Percentiles rank a stretch among this genome's conserved stretches.
Conservation (phyloP, 306 rosid genomes). For the Castanea sativa region DNA sequence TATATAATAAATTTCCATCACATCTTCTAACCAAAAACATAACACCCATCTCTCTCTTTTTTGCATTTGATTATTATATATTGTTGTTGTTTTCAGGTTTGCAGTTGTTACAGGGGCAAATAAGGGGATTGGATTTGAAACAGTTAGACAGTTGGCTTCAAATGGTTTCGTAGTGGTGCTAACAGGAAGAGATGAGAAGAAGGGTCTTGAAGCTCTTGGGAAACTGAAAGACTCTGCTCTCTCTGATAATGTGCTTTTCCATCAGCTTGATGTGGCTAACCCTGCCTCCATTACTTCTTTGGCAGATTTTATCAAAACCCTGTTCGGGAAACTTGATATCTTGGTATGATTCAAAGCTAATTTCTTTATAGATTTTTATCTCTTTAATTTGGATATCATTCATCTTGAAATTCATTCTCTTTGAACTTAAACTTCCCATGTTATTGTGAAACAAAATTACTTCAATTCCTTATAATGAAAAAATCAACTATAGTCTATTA, state of each 20-base stretch:
- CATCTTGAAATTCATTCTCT: no score
- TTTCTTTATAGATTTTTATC: neutral
- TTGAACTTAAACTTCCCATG: no score
- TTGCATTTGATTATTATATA: neutral
- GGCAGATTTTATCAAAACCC: conserved; percentile 19
- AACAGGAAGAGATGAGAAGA: conserved; percentile 42
- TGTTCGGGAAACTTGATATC: conserved; percentile 33
- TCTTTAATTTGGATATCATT: neutral
- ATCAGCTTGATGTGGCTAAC: conserved; percentile 16
- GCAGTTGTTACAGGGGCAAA: conserved; percentile 32
- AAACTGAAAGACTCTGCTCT: conserved; percentile 9
- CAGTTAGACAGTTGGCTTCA: conserved; percentile 26
- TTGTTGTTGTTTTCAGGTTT: neutral
- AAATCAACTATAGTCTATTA: no score
- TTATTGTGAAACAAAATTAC: no score
- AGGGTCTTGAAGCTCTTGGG: conserved; percentile 30
- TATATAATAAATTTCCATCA: neutral
- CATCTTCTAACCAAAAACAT: neutral
- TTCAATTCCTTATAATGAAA: no score
- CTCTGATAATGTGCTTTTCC: neutral
- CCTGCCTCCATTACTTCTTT: conserved; percentile 15
- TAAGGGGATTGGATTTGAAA: conserved; percentile 36
- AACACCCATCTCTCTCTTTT: neutral
- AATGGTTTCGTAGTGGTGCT: conserved; percentile 31
- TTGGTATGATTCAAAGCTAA: conserved; percentile 18